phyloP scores from a whole-genome alignment of 257 asterid species.

The Fraxinus excelsior region DNA sequence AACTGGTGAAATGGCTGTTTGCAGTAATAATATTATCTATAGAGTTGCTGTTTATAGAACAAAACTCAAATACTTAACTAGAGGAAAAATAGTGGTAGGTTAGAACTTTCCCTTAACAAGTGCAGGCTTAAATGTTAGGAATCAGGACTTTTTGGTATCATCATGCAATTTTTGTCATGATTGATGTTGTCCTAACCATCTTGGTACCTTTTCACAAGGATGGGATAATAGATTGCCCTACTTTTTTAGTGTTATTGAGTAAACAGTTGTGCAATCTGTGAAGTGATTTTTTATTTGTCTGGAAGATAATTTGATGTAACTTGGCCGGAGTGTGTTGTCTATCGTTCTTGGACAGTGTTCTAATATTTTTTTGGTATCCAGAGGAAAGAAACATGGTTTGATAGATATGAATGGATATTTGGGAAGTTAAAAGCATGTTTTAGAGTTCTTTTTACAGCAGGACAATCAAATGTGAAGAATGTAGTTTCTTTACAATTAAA shows the following conservation, averaged over 20 bases:
- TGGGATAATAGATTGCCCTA: not conserved
- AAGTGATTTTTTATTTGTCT: not conserved
- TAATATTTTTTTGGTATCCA: not conserved
- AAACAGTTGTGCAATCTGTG: not conserved
- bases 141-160: not conserved
- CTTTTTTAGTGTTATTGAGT: not conserved
- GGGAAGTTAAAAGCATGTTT: not conserved
- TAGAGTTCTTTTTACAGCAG: not conserved
- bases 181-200: not conserved
- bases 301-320: no score
- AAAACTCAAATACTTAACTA: no score
- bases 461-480: not conserved
- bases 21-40: no score
- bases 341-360: no score
- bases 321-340: no score
- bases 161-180: not conserved
- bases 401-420: no score
- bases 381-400: not conserved
- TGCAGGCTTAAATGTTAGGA: not conserved
- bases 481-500: not conserved
- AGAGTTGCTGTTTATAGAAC: not conserved
- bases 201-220: not conserved
- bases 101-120: not conserved
- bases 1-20: no score
- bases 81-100: no score